Evolutionary conservation across 116 monocot species (phyloP), one percentile per base, ranked within the genome.

Genomic region (Iris pallida): DNA sequence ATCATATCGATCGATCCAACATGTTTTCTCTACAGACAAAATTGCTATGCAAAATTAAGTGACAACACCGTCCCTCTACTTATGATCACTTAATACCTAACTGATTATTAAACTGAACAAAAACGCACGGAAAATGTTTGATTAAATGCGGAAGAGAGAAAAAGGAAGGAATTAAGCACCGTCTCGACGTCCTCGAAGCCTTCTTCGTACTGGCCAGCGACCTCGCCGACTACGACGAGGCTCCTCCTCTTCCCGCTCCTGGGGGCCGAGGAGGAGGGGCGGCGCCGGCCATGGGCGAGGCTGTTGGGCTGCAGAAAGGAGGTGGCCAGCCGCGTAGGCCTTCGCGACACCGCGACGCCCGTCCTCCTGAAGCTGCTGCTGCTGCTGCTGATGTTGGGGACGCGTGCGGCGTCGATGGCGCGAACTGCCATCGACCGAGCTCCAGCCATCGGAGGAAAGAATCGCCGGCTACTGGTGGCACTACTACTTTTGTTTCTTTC

Each of bases 141-240:
- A 30, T 30, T 30, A 30, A 30, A 30, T 30, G 30, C 30, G 30
- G 30, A 51, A 55, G 14, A 55, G 55, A 16, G 5, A 51, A 1
- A 51, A 4, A 9, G 49, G 7, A 30, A 30, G 30, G 30, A 30
- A 30, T 30, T 30, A 30, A 30, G 9, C 18, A 93, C 93, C 77
- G 40, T 3, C 48, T 89, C 74, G 30, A 93, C 79, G 56, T 93
- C 93, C 0, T 76, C 80, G 63, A 86, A 93, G 9, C 84, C 75
- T 47, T 93, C 93, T 16, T 93, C 93, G 56, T 93, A 93, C 8
- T 86, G 81, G 6, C 89, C 93, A 7, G 69, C 93, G 19, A 93
- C 70, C 53, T 92, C 82, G 48, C 69, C 68, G 51, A 78, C 83
- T 16, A 69, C 45, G 20, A 93, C 63, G 18, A 74, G 47, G 51